These are phyloP conservation scores for Metarhizium guizhouense DNA, from an alignment of 2,329 filamentous ascomycete species.

Conservation along the genomic window DNA sequence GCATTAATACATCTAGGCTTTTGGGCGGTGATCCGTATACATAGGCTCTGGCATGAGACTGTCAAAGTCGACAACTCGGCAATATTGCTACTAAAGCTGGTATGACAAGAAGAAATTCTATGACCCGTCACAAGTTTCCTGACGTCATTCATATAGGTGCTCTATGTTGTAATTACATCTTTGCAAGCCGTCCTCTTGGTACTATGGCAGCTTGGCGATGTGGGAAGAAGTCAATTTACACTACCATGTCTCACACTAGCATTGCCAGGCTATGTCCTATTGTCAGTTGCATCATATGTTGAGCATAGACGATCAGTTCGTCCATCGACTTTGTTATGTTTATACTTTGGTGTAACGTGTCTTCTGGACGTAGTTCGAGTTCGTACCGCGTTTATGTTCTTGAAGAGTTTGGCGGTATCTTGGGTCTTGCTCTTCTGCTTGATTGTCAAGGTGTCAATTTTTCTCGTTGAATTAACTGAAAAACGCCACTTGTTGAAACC, in stretches of 20 bases:
- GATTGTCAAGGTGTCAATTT: constrained; percentile 21
- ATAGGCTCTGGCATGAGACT: neutral
- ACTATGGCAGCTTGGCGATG: neutral
- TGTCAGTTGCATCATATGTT: constrained; percentile 12
- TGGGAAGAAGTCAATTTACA: neutral
- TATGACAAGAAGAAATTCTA: neutral
- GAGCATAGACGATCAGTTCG: constrained; percentile 25
- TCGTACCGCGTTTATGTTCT: constrained; percentile 16
- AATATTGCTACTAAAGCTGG: neutral
- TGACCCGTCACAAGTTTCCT: neutral
- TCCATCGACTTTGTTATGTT: constrained; percentile 18
- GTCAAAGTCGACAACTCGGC: neutral
- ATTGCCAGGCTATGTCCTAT: neutral
- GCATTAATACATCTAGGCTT: neutral
- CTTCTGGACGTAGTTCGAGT: constrained; percentile 28
- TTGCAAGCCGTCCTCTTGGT: neutral
- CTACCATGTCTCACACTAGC: neutral
- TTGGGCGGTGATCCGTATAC: neutral
- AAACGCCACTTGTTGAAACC: constrained; percentile 1
- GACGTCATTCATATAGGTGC: neutral
- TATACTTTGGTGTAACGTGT: constrained; percentile 7
- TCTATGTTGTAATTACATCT: neutral
- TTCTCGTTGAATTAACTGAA: constrained; percentile 26
- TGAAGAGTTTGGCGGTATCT: constrained; percentile 18
- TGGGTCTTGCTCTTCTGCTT: constrained; percentile 14